A percentile compares a stretch with the other conserved stretches of the same genome.
phyloP scores from a whole-genome alignment of 805 yeast species.

The Nakazawaea anatomiae region DNA sequence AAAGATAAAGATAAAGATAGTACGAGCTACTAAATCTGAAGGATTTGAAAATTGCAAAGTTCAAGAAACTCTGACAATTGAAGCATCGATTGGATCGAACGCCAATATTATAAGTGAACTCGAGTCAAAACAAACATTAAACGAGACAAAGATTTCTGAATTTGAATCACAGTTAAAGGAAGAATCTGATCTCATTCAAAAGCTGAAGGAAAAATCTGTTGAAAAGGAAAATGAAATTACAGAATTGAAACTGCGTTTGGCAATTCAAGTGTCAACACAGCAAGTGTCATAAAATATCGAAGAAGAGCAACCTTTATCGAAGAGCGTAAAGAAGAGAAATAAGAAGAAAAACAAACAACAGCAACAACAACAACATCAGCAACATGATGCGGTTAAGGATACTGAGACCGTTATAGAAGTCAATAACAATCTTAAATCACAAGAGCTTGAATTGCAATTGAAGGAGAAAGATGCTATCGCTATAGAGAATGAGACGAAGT shows the following conservation, averaged over 20 bases:
- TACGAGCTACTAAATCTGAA: neutral
- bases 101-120: neutral
- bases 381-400: slow-evolving; percentile 14
- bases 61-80: neutral
- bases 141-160: slow-evolving; percentile 9
- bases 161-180: slow-evolving; percentile 12
- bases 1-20: too few relatives aligned
- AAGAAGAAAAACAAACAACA: slow-evolving; percentile 12
- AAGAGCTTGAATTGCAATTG: slow-evolving; percentile 7
- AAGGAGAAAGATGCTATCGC: slow-evolving; percentile 11
- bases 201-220: neutral
- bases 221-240: neutral
- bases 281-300: slow-evolving; percentile 12
- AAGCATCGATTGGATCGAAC: neutral
- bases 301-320: slow-evolving; percentile 12
- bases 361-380: neutral
- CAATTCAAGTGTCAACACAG: neutral
- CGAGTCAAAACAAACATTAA: neutral
- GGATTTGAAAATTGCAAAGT: slow-evolving; percentile 1
- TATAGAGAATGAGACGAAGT: slow-evolving; percentile 4
- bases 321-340: slow-evolving; percentile 15
- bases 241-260: neutral
- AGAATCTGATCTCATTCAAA: neutral
- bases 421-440: slow-evolving; percentile 4
- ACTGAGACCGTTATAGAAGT: slow-evolving; percentile 14